Conservation (phyloP, 169 alveolate species). For the Eimeria zaria region DNA sequence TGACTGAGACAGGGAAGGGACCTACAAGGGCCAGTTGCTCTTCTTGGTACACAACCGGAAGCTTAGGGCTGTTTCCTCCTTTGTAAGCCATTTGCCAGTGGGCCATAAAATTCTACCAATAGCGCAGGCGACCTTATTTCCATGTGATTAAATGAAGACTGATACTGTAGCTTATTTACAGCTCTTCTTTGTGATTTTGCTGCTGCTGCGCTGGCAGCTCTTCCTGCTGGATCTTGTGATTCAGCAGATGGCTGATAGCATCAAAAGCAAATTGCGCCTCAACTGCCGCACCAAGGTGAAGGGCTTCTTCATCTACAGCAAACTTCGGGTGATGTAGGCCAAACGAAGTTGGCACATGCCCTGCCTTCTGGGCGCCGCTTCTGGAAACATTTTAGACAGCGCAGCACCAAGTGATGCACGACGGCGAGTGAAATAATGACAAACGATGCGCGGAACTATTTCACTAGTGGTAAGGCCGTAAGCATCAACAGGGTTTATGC, state of each 20-base stretch:
- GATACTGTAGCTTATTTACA: not conserved
- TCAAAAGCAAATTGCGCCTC: slow-evolving; percentile 70
- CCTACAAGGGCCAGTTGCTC: not conserved
- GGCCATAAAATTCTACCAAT: not conserved
- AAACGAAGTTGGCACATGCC: slow-evolving; percentile 67
- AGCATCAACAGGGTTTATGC: not conserved
- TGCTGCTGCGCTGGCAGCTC: slow-evolving; percentile 3
- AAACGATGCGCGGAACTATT: not conserved
- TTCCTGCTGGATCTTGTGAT: slow-evolving; percentile 5
- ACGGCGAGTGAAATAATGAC: not conserved
- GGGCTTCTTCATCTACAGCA: slow-evolving; percentile 83
- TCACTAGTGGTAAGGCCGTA: not conserved
- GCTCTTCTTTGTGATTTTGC: not conserved
- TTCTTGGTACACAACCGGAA: not conserved
- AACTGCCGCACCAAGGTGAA: slow-evolving; percentile 77
- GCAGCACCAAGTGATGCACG: not conserved
- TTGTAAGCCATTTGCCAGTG: not conserved
- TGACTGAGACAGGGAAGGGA: not conserved
- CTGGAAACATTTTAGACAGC: slow-evolving; percentile 21
- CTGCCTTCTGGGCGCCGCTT: slow-evolving; percentile 71
- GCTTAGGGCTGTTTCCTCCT: not conserved
- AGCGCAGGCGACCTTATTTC: not conserved
- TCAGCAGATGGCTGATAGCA: slow-evolving; percentile 46
- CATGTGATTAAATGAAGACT: not conserved
- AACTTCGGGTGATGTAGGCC: slow-evolving; percentile 78